Evolutionary conservation across 148 eudicot species (phyloP), one percentile per base, ranked within the genome.

Genomic region (Camellia sinensis): DNA sequence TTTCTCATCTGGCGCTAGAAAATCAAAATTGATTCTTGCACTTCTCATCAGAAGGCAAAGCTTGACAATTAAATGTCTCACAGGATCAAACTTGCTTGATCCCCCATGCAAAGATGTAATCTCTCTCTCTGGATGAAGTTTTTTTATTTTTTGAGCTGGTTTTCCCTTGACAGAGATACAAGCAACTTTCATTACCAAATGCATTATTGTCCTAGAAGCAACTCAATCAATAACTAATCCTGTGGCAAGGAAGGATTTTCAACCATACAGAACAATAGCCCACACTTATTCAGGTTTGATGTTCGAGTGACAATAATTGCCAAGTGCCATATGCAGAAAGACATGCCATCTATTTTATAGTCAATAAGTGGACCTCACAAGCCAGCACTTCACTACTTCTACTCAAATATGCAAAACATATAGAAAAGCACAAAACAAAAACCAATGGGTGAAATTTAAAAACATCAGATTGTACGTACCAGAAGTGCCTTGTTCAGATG

Each of bases 401-500:
- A 64, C 59, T 76, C 79, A 62, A 45, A 22, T 10, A 46, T 45
- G 48, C 13, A 76, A 69, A 29, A 45, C 73, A 67, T 46, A 60
- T 18, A 69, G 53, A 71, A 19, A 78, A 14, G 59, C 37, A 68
- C 5, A 22, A 78, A 60, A 62, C 10, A 75, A 72, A 73, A 71
- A 18, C 14, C 40, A 59, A 72, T 6, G 57, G 67, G 52, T 74
- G 44, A 67, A 67, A 40, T 70, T 54, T 78, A 11, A 14, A 70
- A 65, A 41, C 43, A 79, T 46, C 6, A 72, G 41, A 68, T 52
- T 22, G 22, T 14, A 83, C 89, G 74, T 88, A 94, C 98, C 98
- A 80, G 99, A 90, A 84, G 90, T 67, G 45, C 95, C 93, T 90
- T 89, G 97, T 68, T 94, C 95, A 15, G 98, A 92, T 74, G 89